phyloP scores from a whole-genome alignment of 2,329 filamentous ascomycete genomes.

The Beauveria rudraprayagi region DNA sequence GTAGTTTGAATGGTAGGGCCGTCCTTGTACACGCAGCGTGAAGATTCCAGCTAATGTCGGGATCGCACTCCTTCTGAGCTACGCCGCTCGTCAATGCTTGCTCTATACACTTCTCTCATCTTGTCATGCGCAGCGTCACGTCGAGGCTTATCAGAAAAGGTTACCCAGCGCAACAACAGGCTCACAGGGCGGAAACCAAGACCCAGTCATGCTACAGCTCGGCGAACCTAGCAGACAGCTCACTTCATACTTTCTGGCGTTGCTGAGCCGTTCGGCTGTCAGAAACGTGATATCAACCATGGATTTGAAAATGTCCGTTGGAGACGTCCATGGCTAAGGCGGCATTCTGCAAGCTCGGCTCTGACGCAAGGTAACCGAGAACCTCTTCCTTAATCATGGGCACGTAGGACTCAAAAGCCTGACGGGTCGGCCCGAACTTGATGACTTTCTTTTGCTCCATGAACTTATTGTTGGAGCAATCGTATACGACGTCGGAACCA shows the following conservation, averaged over 20 bases:
- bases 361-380: slow-evolving; percentile 51
- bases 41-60: slow-evolving; percentile 69
- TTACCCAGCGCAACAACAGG: slow-evolving; percentile 73
- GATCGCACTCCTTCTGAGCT: slow-evolving; percentile 24
- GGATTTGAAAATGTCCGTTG: slow-evolving; percentile 50
- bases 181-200: slow-evolving; percentile 69
- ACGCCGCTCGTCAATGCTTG: slow-evolving; percentile 60
- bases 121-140: slow-evolving; percentile 63
- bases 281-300: slow-evolving; percentile 76
- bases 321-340: slow-evolving; percentile 57
- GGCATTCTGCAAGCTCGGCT: slow-evolving; percentile 48
- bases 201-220: slow-evolving; percentile 72
- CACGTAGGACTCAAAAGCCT: slow-evolving; percentile 58
- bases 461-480: slow-evolving; percentile 74
- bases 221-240: slow-evolving; percentile 64
- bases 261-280: slow-evolving; percentile 72
- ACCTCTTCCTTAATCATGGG: slow-evolving; percentile 64
- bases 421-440: slow-evolving; percentile 61
- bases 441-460: slow-evolving; percentile 88
- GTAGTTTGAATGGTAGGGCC: slow-evolving; percentile 59
- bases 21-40: slow-evolving; percentile 69
- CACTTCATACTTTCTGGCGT: slow-evolving; percentile 65
- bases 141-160: slow-evolving; percentile 66
- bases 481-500: slow-evolving; percentile 72
- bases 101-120: slow-evolving; percentile 62